These are phyloP conservation scores for Umbellularia californica DNA, from an alignment of 164 flowering plant genomes.

Conservation along the genomic window DNA sequence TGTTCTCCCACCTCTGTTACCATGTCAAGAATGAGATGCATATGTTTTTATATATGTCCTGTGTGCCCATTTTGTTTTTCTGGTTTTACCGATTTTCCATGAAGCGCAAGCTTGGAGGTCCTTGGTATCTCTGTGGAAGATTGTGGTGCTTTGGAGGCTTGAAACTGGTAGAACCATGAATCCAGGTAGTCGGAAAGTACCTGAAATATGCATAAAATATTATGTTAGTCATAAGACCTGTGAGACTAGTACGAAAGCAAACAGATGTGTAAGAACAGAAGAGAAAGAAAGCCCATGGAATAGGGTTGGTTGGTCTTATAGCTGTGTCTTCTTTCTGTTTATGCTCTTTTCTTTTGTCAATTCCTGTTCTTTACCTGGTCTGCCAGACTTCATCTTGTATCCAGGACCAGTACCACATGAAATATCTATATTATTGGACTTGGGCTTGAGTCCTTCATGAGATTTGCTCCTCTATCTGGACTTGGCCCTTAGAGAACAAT, in stretches of 20 bases:
- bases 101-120: constrained; percentile 17
- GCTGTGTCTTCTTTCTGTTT: too few relatives aligned
- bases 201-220: not conserved
- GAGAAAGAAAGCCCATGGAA: not conserved
- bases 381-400: too few relatives aligned
- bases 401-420: too few relatives aligned
- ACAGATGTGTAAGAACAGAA: not conserved
- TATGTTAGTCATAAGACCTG: not conserved
- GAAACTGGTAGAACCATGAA: not conserved
- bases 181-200: not conserved
- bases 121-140: constrained; percentile 1
- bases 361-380: too few relatives aligned
- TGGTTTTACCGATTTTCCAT: too few relatives aligned
- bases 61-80: not conserved
- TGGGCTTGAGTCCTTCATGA: too few relatives aligned
- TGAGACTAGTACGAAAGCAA: not conserved
- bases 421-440: too few relatives aligned
- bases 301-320: too few relatives aligned
- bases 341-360: too few relatives aligned
- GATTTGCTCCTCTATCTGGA: too few relatives aligned
- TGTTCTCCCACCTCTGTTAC: not conserved
- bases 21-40: not conserved
- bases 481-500: too few relatives aligned
- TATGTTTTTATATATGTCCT: not conserved
- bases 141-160: constrained; percentile 4